Evolutionary conservation across 768 basidiomycete species (phyloP).

Genomic region (Lentinus tigrinus): DNA sequence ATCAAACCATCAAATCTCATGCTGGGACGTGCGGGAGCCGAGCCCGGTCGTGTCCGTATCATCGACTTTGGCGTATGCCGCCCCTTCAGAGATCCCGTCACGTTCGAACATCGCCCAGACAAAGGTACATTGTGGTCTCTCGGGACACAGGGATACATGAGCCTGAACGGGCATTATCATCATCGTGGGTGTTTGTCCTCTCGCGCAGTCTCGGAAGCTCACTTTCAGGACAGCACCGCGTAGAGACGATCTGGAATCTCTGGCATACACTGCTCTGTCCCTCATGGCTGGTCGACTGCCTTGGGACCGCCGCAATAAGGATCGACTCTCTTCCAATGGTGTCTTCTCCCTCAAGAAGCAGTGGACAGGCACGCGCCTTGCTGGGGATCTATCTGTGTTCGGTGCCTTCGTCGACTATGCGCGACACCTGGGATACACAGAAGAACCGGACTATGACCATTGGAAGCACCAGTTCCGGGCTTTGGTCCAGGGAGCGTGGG

Average conservation of each 20-base stretch:
- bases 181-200: too few species aligned
- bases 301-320: background rate
- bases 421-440: background rate
- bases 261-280: background rate
- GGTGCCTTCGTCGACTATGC: background rate
- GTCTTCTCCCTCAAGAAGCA: background rate
- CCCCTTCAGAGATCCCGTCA: background rate
- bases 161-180: background rate
- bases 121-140: background rate
- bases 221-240: too few species aligned
- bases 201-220: too few species aligned
- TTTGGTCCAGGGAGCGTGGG: too few species aligned
- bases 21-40: background rate
- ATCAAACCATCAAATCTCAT: background rate
- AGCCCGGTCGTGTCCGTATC: background rate
- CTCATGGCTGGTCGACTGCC: background rate
- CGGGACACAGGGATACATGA: background rate
- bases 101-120: background rate
- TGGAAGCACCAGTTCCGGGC: background rate
- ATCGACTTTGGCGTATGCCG: background rate
- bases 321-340: too few species aligned
- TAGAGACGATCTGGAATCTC: background rate
- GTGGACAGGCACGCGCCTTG: background rate
- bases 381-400: background rate
- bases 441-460: background rate